Conservation (phyloP, 2,329 filamentous ascomycete species). For the Trichoderma citrinoviride region DNA sequence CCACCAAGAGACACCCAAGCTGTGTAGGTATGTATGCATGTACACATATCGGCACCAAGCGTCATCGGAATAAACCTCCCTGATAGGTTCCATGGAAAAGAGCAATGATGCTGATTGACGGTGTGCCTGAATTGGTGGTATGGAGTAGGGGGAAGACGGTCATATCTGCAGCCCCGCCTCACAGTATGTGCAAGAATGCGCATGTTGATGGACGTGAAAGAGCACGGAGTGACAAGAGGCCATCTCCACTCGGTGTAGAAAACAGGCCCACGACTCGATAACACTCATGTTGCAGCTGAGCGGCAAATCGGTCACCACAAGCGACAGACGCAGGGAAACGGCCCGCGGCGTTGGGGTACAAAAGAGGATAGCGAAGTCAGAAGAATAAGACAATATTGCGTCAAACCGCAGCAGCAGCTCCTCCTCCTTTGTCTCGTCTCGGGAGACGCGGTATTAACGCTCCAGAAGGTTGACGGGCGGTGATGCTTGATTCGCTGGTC, state of each 20-base stretch:
- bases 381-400: background rate
- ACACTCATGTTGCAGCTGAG: background rate
- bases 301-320: background rate
- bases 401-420: background rate
- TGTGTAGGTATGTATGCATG: background rate
- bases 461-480: slow-evolving; percentile 10
- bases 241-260: slow-evolving; percentile 2
- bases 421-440: slow-evolving; percentile 9
- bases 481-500: slow-evolving; percentile 17
- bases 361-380: no score
- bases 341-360: background rate
- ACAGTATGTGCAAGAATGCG: slow-evolving; percentile 1
- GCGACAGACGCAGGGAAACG: no score
- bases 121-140: background rate
- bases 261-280: background rate
- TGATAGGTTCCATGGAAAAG: background rate
- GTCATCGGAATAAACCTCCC: no score
- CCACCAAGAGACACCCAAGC: background rate
- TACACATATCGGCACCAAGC: background rate
- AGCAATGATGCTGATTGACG: background rate
- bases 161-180: slow-evolving; percentile 11
- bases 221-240: background rate
- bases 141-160: slow-evolving; percentile 1
- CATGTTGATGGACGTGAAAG: background rate
- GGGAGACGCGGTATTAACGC: slow-evolving; percentile 18